These are phyloP conservation scores for Paragyromitra xinjiangensis DNA, from an alignment of 495 filamentous ascomycete species.

Conservation along the genomic window DNA sequence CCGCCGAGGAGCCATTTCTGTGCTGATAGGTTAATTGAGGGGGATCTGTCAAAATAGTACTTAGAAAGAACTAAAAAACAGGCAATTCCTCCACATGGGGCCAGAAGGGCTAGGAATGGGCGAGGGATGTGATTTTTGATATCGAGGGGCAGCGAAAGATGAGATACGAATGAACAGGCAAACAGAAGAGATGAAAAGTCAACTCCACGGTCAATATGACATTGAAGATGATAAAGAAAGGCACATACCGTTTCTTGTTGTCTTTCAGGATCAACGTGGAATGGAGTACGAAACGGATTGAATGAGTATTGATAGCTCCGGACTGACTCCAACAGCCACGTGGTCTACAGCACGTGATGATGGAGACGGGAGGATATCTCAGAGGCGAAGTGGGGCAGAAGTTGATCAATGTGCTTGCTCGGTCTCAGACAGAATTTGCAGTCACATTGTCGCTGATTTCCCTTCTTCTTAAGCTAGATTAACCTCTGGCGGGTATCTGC, in stretches of 20 bases:
- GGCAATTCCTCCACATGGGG: background rate
- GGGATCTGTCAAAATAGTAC: background rate
- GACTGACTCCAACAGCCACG: too few species aligned
- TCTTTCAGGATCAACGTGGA: background rate
- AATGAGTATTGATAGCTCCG: too few species aligned
- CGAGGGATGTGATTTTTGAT: background rate
- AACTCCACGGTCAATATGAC: background rate
- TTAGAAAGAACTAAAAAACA: background rate
- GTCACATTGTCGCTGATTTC: background rate
- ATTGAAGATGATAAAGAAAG: background rate
- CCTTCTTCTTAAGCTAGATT: too few species aligned
- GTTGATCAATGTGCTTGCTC: background rate
- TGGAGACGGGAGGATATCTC: background rate
- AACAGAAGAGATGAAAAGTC: background rate
- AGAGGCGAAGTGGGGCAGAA: background rate
- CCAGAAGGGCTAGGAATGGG: background rate
- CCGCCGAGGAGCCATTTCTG: slow-evolving; percentile 24
- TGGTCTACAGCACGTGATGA: too few species aligned
- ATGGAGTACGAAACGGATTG: background rate
- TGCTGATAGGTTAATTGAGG: background rate
- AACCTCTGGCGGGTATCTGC: background rate
- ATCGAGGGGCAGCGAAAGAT: background rate
- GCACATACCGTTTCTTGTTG: background rate
- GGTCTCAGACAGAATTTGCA: background rate
- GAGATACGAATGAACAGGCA: background rate